A percentile compares a stretch with the other conserved stretches of the same genome.
These are phyloP conservation scores for Aaosphaeria pasadenensis DNA, from an alignment of 2,329 filamentous ascomycete genomes.

Conservation along the genomic window DNA sequence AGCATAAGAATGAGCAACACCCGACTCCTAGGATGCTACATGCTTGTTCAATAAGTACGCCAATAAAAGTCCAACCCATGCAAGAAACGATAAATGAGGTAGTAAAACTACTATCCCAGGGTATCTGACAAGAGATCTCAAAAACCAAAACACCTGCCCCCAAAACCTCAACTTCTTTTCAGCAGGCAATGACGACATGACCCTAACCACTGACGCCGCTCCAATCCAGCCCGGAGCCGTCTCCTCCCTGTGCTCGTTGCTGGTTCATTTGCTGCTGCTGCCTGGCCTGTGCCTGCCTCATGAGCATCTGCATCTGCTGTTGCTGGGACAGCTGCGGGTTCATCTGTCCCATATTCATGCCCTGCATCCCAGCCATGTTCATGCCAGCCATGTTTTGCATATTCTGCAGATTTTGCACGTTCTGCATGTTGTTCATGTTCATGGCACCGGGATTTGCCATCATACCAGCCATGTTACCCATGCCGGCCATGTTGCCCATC, in stretches of 20 bases:
- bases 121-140: too few relatives aligned
- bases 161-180: too few relatives aligned
- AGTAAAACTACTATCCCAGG: too few relatives aligned
- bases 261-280: slow-evolving; percentile 15
- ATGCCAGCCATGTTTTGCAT: slow-evolving; percentile 10
- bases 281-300: slow-evolving; percentile 29
- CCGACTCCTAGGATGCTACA: too few relatives aligned
- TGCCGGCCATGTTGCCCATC: slow-evolving; percentile 23
- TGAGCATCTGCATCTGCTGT: slow-evolving; percentile 29
- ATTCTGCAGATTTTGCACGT: slow-evolving; percentile 16
- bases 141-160: too few relatives aligned
- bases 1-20: too few relatives aligned
- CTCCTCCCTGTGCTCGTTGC: slow-evolving; percentile 8
- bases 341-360: slow-evolving; percentile 14
- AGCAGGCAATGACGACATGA: too few relatives aligned
- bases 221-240: slow-evolving; percentile 6
- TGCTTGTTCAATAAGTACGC: too few relatives aligned
- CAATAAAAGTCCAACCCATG: too few relatives aligned
- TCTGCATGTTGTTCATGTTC: slow-evolving; percentile 31
- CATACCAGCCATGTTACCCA: slow-evolving; percentile 22
- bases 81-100: too few relatives aligned
- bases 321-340: slow-evolving; percentile 32
- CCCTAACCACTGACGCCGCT: slow-evolving; percentile 4
- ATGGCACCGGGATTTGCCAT: slow-evolving; percentile 20
- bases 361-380: slow-evolving; percentile 22